Conservation (phyloP, 352 stramenopile genomes). For the Globisporangium acanthophoron region DNA sequence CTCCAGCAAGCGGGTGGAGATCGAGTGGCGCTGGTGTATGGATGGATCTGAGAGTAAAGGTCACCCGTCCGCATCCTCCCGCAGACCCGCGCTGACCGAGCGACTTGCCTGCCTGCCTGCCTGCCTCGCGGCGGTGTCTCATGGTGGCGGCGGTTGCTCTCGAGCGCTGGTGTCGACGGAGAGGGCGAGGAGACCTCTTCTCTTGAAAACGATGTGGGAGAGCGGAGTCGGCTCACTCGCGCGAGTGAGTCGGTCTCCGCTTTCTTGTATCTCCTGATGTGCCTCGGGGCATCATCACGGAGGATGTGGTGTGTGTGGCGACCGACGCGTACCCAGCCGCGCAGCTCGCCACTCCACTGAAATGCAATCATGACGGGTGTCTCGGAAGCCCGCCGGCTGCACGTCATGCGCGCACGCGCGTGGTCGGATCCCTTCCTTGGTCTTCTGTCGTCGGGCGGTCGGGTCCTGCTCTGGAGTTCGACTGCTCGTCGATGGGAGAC, state of each 20-base stretch:
- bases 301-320: conserved; percentile 84
- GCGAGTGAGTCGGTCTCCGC: neutral
- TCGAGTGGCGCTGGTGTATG: conserved; percentile 24
- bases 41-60: conserved; percentile 87
- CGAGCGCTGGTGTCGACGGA: neutral
- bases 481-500: neutral
- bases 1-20: neutral
- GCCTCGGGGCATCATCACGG: conserved; percentile 55
- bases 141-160: neutral
- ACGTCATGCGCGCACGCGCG: conserved; percentile 6
- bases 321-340: conserved; percentile 5
- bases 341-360: conserved; percentile 66
- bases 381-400: conserved; percentile 23
- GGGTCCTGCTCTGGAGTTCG: neutral
- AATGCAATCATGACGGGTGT: conserved; percentile 87
- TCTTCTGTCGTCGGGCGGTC: neutral
- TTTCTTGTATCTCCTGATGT: conserved; percentile 75
- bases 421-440: conserved; percentile 1
- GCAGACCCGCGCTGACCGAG: neutral
- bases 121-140: too few species aligned
- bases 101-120: neutral
- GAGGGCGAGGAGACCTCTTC: conserved; percentile 38
- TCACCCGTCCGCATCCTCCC: neutral
- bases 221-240: neutral
- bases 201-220: conserved; percentile 83